Evolutionary conservation across 495 filamentous ascomycete species (phyloP).

Genomic region (Thermothielavioides terrestris): DNA sequence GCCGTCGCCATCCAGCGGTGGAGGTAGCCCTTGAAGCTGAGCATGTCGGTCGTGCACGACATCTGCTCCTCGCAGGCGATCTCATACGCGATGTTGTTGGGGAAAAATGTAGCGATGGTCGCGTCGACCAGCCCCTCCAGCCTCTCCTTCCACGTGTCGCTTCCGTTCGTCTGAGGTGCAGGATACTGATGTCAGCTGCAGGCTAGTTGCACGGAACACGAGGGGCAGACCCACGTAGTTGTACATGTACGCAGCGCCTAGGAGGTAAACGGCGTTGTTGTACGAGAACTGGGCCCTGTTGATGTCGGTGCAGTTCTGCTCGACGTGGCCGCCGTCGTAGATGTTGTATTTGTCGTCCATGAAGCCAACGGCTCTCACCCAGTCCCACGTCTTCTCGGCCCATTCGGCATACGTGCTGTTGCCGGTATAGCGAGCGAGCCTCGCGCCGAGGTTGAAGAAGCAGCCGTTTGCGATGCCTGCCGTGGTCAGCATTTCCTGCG

Average conservation of each 20-base stretch:
- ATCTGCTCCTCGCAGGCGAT: slow-evolving; percentile 55
- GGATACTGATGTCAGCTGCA: not conserved
- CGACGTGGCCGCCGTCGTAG: slow-evolving; percentile 65
- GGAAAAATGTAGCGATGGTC: slow-evolving; percentile 53
- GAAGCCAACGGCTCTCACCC: slow-evolving; percentile 54
- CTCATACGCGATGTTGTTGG: slow-evolving; percentile 48
- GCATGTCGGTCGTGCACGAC: slow-evolving; percentile 66
- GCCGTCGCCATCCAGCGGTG: slow-evolving; percentile 70
- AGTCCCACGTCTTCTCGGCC: slow-evolving; percentile 66
- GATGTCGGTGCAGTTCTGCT: slow-evolving; percentile 53
- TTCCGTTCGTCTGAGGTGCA: slow-evolving; percentile 44
- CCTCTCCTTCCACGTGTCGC: slow-evolving; percentile 50
- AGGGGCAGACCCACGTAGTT: slow-evolving; percentile 46
- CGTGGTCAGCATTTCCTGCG: not conserved
- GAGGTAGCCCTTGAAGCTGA: slow-evolving; percentile 80
- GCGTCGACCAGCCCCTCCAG: slow-evolving; percentile 51
- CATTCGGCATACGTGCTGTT: slow-evolving; percentile 72
- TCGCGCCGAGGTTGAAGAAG: slow-evolving; percentile 77
- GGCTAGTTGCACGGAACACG: not conserved
- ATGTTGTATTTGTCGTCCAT: slow-evolving; percentile 57
- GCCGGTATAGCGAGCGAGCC: slow-evolving; percentile 66
- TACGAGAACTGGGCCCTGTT: slow-evolving; percentile 66
- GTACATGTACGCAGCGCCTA: slow-evolving; percentile 74
- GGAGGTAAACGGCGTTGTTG: slow-evolving; percentile 61
- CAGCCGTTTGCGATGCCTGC: slow-evolving; percentile 65